These are phyloP conservation scores for Mangifera indica DNA, from an alignment of 345 rosid genomes.

Conservation along the genomic window DNA sequence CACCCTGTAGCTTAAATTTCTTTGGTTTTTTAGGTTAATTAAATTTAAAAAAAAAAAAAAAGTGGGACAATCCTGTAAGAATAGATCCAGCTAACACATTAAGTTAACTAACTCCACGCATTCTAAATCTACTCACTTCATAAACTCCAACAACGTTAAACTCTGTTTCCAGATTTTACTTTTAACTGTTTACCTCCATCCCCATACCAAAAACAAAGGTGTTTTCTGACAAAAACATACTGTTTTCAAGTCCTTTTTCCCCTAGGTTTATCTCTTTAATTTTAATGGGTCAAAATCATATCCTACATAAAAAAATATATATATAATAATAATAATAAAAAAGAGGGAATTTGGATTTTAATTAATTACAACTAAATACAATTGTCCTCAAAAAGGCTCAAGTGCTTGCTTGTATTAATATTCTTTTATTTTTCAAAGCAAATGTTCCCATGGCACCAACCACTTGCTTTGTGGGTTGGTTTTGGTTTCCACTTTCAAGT, in stretches of 20 bases:
- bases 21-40: slow-evolving; percentile 12
- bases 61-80: slow-evolving; percentile 57
- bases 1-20: slow-evolving; percentile 42
- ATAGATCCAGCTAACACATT: slow-evolving; percentile 72
- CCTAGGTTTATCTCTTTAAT: too few species aligned
- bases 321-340: too few species aligned
- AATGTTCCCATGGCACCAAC: slow-evolving; percentile 23
- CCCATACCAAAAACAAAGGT: too few species aligned
- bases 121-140: slow-evolving; percentile 28
- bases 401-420: too few species aligned
- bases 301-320: too few species aligned
- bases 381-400: neutral
- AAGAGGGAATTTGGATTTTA: too few species aligned
- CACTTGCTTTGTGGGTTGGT: slow-evolving; percentile 32
- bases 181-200: neutral
- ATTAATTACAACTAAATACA: too few species aligned
- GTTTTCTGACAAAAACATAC: too few species aligned
- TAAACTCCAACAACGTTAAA: slow-evolving; percentile 20
- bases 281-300: neutral
- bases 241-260: too few species aligned
- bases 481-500: slow-evolving; percentile 32
- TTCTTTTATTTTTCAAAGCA: slow-evolving; percentile 10
- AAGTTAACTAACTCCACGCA: slow-evolving; percentile 43
- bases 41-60: slow-evolving; percentile 25
- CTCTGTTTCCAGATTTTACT: slow-evolving; percentile 14